These are phyloP conservation scores for Picochlorum sp. DNA, from an alignment of 139 green algal genomes.

Conservation along the genomic window DNA sequence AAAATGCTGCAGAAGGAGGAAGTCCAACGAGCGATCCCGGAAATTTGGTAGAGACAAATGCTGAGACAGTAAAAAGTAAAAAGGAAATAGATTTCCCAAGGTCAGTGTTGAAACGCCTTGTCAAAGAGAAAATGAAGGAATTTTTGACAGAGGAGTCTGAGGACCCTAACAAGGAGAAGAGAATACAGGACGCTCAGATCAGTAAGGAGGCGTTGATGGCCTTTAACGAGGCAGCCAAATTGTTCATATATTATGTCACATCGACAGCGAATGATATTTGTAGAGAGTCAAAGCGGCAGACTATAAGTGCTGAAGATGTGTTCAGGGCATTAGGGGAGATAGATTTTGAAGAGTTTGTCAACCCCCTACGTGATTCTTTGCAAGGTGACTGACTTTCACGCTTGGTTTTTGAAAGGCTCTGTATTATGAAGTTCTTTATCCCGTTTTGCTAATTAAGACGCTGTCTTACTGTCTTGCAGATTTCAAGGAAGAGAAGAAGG, in stretches of 20 bases:
- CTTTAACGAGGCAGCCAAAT: conserved; percentile 64
- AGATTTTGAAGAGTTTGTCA: conserved; percentile 68
- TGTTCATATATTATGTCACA: conserved; percentile 82
- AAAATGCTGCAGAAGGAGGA: too few species aligned
- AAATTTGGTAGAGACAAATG: too few species aligned
- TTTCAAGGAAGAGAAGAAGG: conserved; percentile 8
- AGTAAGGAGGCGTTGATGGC: conserved; percentile 71
- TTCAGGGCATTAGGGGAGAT: conserved; percentile 62
- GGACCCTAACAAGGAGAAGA: conserved; percentile 20
- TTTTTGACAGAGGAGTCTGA: conserved; percentile 13
- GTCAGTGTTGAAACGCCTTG: conserved; percentile 61
- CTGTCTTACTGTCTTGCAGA: too few species aligned
- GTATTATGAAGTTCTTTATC: not conserved
- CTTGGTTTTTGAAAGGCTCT: not conserved
- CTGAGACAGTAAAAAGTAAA: too few species aligned
- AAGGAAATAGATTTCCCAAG: conserved; percentile 58
- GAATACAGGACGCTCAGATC: conserved; percentile 32
- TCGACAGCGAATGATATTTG: conserved; percentile 76
- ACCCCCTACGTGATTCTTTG: conserved; percentile 45
- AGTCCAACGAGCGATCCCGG: too few species aligned
- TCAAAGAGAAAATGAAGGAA: conserved; percentile 65
- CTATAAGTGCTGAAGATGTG: conserved; percentile 70
- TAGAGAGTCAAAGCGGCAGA: conserved; percentile 65
- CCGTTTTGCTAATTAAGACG: too few species aligned
- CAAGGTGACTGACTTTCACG: not conserved